Percentiles rank a stretch among this genome's conserved stretches.
These are phyloP conservation scores for Pulveroboletus sp. DNA, from an alignment of 768 basidiomycete genomes.

Conservation along the genomic window DNA sequence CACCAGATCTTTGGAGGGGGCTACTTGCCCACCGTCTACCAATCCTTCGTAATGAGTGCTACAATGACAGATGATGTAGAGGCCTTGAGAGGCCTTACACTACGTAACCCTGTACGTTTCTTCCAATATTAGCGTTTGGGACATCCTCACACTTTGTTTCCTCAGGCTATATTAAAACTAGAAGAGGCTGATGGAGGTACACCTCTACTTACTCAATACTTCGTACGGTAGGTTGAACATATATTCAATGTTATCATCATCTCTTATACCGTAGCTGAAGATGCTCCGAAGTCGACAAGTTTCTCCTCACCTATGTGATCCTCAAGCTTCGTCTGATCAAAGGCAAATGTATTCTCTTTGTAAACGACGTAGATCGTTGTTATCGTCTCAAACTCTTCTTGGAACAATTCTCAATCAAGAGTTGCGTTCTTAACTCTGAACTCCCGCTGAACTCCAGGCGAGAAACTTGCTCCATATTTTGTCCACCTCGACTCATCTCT, in stretches of 20 bases:
- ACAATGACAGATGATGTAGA: slow-evolving; percentile 97
- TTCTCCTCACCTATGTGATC: slow-evolving; percentile 92
- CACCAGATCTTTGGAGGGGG: slow-evolving; percentile 63
- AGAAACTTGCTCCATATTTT: background rate
- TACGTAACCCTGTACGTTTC: slow-evolving; percentile 77
- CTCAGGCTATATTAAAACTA: slow-evolving; percentile 75
- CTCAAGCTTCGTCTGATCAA: slow-evolving; percentile 93
- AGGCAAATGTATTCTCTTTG: slow-evolving; percentile 95
- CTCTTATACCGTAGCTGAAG: slow-evolving; percentile 31
- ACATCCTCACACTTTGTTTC: background rate
- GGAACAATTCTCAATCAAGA: slow-evolving; percentile 95
- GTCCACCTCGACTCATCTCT: slow-evolving; percentile 1
- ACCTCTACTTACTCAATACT: slow-evolving; percentile 79
- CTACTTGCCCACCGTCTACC: slow-evolving; percentile 76
- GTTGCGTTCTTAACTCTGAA: slow-evolving; percentile 94
- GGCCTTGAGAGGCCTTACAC: slow-evolving; percentile 77
- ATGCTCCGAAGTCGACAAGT: slow-evolving; percentile 94
- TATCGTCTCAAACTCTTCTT: slow-evolving; percentile 97
- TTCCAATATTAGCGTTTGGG: background rate
- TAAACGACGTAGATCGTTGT: slow-evolving; percentile 90
- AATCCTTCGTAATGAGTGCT: slow-evolving; percentile 94
- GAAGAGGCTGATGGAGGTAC: slow-evolving; percentile 86
- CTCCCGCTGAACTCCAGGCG: slow-evolving; percentile 90
- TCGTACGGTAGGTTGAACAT: slow-evolving; percentile 53
- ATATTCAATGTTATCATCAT: background rate